phyloP scores from a whole-genome alignment of 2,329 filamentous ascomycete species.

The Catunica adiposa region DNA sequence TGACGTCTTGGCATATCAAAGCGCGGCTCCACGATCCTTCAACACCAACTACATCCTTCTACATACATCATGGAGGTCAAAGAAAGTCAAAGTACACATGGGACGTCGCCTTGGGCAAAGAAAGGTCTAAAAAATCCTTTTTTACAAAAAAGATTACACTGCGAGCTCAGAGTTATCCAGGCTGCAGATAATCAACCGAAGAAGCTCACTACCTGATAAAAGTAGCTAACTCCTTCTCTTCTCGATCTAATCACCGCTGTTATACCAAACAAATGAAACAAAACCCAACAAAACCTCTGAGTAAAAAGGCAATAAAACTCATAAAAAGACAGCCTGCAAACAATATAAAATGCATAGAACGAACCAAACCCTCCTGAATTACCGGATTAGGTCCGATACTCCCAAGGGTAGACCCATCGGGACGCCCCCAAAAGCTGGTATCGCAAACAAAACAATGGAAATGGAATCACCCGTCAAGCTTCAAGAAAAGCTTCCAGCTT shows the following conservation, averaged over 20 bases:
- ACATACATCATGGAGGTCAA: not conserved
- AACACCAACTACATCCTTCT: not conserved
- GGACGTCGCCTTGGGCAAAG: slow-evolving; percentile 1
- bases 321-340: not conserved
- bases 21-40: not conserved
- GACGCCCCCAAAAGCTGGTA: not conserved
- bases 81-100: not conserved
- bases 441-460: slow-evolving; percentile 1
- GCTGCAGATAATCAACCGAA: not conserved
- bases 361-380: not conserved
- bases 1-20: not conserved
- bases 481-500: slow-evolving; percentile 25
- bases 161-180: not conserved
- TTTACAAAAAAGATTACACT: slow-evolving; percentile 2
- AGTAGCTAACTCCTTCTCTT: not conserved
- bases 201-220: not conserved
- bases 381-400: not conserved
- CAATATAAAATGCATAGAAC: not conserved
- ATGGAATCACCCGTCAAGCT: not conserved
- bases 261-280: slow-evolving; percentile 11
- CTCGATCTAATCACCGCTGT: slow-evolving; percentile 2
- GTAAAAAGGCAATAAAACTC: slow-evolving; percentile 4
- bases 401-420: not conserved
- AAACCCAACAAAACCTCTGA: not conserved
- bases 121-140: slow-evolving; percentile 12